Conservation (phyloP, 192 early-diverging fungal genomes). For the Chytriomyces sp. region DNA sequence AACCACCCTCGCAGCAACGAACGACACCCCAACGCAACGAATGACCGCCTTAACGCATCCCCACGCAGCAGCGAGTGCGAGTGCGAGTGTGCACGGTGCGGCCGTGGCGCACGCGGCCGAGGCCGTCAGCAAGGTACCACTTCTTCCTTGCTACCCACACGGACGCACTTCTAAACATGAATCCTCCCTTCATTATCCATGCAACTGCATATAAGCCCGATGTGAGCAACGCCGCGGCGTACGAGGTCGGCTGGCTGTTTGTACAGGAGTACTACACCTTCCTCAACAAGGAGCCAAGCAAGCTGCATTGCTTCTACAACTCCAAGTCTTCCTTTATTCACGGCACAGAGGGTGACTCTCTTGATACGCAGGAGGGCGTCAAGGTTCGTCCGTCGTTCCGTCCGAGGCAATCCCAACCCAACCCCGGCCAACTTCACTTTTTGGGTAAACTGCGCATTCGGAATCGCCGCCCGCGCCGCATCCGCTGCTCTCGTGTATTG, state of each 20-base stretch:
- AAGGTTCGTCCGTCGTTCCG: too few species aligned
- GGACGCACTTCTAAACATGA: too few species aligned
- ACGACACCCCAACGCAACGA: not conserved
- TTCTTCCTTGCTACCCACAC: too few species aligned
- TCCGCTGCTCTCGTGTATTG: too few species aligned
- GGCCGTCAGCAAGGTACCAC: not conserved
- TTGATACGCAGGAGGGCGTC: conserved; percentile 69
- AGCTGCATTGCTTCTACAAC: conserved; percentile 86
- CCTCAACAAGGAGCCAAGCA: conserved; percentile 78
- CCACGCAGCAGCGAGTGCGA: too few species aligned
- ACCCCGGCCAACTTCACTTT: too few species aligned
- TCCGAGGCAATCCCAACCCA: too few species aligned
- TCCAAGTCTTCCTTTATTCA: conserved; percentile 81
- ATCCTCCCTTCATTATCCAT: too few species aligned
- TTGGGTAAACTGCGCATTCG: too few species aligned
- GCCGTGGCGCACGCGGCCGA: not conserved
- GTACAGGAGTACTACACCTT: conserved; percentile 94
- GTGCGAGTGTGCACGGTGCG: too few species aligned
- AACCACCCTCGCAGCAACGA: not conserved
- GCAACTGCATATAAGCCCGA: too few species aligned
- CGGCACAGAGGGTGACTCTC: conserved; percentile 78
- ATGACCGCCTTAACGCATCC: not conserved
- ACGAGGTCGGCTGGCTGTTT: conserved; percentile 90
- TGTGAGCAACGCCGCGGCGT: conserved; percentile 36
- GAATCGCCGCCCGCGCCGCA: not conserved